phyloP scores from a whole-genome alignment of 352 stramenopile genomes.

The Phytophthora rubi region DNA sequence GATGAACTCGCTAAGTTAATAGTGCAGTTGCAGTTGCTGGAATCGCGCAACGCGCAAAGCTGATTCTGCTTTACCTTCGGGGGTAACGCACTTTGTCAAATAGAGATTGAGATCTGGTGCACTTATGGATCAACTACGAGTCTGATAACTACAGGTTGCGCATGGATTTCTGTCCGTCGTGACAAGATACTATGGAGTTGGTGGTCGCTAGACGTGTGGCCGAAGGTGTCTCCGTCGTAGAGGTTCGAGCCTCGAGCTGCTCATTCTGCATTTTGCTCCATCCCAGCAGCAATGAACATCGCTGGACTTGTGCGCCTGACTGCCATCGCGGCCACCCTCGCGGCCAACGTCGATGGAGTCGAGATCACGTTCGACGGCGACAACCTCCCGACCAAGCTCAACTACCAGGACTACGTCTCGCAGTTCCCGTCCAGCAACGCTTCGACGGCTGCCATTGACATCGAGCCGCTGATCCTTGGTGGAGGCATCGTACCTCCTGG shows the following conservation, averaged over 20 bases:
- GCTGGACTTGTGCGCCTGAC: constrained; percentile 21
- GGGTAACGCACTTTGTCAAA: background rate
- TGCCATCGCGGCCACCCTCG: constrained; percentile 31
- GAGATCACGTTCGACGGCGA: constrained; percentile 20
- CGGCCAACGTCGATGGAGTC: constrained; percentile 14
- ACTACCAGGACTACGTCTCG: constrained; percentile 39
- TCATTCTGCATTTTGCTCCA: constrained; percentile 29
- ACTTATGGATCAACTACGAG: background rate
- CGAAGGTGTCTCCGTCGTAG: background rate
- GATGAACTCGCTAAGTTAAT: too few relatives aligned
- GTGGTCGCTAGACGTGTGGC: background rate
- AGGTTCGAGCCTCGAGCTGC: background rate
- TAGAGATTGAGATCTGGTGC: background rate
- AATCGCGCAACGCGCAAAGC: constrained; percentile 3
- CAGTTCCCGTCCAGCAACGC: constrained; percentile 23
- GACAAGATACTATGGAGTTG: background rate
- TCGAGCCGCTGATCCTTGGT: constrained; percentile 50
- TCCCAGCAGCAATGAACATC: constrained; percentile 21
- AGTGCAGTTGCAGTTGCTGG: background rate
- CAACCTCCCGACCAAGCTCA: constrained; percentile 31
- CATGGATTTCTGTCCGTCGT: background rate
- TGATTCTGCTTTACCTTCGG: background rate
- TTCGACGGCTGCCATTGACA: constrained; percentile 18
- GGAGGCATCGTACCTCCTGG: constrained; percentile 47
- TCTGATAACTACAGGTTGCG: constrained; percentile 17